phyloP scores from a whole-genome alignment of 1,284 basidiomycete species.

The Apiotrichum montevideense region DNA sequence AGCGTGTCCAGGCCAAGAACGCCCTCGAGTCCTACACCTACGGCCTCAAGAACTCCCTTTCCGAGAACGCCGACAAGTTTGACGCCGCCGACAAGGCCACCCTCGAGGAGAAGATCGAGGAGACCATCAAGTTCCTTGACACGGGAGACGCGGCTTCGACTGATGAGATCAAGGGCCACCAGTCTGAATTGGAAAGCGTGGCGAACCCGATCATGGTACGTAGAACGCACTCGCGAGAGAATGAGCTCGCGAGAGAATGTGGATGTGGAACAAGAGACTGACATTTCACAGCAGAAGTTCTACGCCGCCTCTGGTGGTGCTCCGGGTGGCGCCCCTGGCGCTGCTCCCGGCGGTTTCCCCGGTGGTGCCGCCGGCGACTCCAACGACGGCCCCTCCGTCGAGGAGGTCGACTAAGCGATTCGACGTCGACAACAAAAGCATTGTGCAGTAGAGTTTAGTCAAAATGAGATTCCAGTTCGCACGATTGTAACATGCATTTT shows the following conservation, averaged over 20 bases:
- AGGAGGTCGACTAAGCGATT: constrained; percentile 54
- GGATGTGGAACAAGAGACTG: too few relatives aligned
- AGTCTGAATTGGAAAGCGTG: constrained; percentile 88
- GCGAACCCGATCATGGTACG: background rate
- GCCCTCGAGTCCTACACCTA: constrained; percentile 72
- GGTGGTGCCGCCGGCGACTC: constrained; percentile 39
- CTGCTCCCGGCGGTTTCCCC: constrained; percentile 50
- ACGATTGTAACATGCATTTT: background rate
- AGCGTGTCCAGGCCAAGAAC: constrained; percentile 69
- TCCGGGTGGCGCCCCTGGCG: constrained; percentile 49
- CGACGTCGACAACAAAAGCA: background rate
- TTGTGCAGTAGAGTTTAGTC: background rate
- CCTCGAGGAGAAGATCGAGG: constrained; percentile 76
- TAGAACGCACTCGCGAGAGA: background rate
- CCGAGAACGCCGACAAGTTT: constrained; percentile 80
- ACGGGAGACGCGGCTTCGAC: constrained; percentile 81
- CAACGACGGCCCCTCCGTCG: constrained; percentile 52
- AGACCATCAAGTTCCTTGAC: constrained; percentile 86
- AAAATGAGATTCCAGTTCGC: background rate
- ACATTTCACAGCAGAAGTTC: constrained; percentile 27
- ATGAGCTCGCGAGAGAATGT: background rate
- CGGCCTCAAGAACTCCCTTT: constrained; percentile 88
- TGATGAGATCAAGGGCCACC: constrained; percentile 89
- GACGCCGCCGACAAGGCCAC: constrained; percentile 80
- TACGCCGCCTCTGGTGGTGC: constrained; percentile 86